Percentiles rank a stretch among this genome's conserved stretches.
Evolutionary conservation across 1,284 basidiomycete genomes (phyloP).

Genomic region (Tausonia pullulans): DNA sequence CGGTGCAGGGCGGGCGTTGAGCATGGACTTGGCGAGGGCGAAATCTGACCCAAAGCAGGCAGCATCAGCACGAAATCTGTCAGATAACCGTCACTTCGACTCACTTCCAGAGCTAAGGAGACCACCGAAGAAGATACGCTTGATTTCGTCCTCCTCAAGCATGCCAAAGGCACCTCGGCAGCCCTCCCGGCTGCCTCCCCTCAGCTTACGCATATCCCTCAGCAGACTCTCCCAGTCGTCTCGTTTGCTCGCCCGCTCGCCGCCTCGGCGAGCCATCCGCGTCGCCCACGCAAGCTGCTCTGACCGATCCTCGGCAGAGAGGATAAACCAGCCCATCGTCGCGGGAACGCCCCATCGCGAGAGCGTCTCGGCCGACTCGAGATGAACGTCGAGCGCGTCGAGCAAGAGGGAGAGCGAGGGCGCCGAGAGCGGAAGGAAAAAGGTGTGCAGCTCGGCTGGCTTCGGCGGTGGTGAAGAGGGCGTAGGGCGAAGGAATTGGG

Average conservation of each 20-base stretch:
- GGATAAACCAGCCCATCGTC: constrained; percentile 71
- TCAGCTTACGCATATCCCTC: constrained; percentile 77
- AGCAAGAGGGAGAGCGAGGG: constrained; percentile 64
- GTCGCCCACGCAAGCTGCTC: constrained; percentile 79
- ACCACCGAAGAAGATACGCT: constrained; percentile 69
- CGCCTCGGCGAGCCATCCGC: constrained; percentile 62
- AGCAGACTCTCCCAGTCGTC: constrained; percentile 75
- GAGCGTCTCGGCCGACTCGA: constrained; percentile 84
- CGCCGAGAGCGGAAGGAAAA: constrained; percentile 65
- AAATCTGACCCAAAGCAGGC: constrained; percentile 49
- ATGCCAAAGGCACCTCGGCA: constrained; percentile 63
- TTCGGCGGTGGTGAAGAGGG: constrained; percentile 43
- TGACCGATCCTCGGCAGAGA: constrained; percentile 50
- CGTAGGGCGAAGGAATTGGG: constrained; percentile 63
- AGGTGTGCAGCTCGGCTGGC: constrained; percentile 62
- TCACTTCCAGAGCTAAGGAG: constrained; percentile 72
- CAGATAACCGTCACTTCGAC: constrained; percentile 33
- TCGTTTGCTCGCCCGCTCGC: constrained; percentile 32
- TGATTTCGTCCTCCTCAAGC: constrained; percentile 56
- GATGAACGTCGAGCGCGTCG: constrained; percentile 80
- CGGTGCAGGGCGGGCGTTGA: constrained; percentile 47
- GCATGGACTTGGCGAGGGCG: constrained; percentile 55
- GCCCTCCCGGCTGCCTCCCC: constrained; percentile 36
- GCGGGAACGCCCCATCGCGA: constrained; percentile 72
- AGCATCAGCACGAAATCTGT: not conserved